A percentile compares a stretch with the other conserved stretches of the same genome.
These are phyloP conservation scores for Debaryomyces sp. DNA, from an alignment of 1,139 yeast species.

Conservation along the genomic window DNA sequence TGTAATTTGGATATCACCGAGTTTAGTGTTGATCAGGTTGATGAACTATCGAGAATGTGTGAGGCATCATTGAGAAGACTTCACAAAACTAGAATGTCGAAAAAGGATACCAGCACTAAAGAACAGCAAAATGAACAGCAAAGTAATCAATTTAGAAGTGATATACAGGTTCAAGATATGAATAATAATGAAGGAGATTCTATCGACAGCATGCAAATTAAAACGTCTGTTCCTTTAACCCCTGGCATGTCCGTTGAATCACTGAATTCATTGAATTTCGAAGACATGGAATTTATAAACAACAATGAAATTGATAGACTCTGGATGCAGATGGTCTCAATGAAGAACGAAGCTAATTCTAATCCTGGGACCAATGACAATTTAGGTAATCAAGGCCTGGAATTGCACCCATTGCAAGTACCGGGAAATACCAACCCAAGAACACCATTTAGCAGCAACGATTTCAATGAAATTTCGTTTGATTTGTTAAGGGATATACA, in stretches of 20 bases:
- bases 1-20: background rate
- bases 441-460: background rate
- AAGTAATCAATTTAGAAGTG: background rate
- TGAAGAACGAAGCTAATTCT: slow-evolving; percentile 22
- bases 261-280: slow-evolving; percentile 16
- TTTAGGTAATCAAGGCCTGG: background rate
- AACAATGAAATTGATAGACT: slow-evolving; percentile 39
- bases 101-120: background rate
- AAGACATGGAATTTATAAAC: slow-evolving; percentile 25
- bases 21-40: background rate
- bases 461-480: background rate
- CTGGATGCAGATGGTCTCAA: slow-evolving; percentile 37
- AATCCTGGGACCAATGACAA: background rate
- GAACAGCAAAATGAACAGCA: background rate
- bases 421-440: background rate
- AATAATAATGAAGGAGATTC: background rate
- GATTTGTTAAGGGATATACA: background rate
- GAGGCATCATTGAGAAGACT: background rate
- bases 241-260: slow-evolving; percentile 4
- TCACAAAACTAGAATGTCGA: background rate
- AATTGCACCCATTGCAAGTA: background rate
- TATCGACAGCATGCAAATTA: background rate
- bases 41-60: slow-evolving; percentile 1
- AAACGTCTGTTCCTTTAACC: background rate
- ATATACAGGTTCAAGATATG: background rate